Evolutionary conservation across 352 stramenopile genomes (phyloP), one percentile per base, ranked within the genome.

Genomic region (Globisporangium okanoganense): DNA sequence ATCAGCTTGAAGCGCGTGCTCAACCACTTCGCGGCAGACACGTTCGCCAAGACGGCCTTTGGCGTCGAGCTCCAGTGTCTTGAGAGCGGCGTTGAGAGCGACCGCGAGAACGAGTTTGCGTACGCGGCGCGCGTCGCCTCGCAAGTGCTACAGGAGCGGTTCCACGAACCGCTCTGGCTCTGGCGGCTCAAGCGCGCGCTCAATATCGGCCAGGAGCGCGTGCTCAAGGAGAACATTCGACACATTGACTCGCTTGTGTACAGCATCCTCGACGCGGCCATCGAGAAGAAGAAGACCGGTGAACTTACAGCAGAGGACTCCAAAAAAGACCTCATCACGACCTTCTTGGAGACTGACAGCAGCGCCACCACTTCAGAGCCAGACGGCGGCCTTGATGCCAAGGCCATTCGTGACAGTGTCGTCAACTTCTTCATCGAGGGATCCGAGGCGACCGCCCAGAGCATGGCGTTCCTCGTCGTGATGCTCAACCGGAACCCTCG

Each of bases 11-110:
- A 83, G 54, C 64, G 64, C 12, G 65, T 87, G 13, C 66, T 88
- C n/a, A 69, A 72, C 29, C 68, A 77, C 45, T 84, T 89, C 57
- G 86, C 84, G 14, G 76, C 82, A 59, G 81, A 93, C 48, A 73
- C 85, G 44, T 90, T 93, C 62, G 77, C 73, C 8, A 79, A 86
- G 41, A 85, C 88, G 49, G 79, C 73, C 33, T 89, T 93, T 67
- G 78, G 79, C 22, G 70, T 88, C 18, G 72, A 91, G 12, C 36
- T 43, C 36, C 12, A 43, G 12, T 43, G 36, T n/a, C 36, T 43
- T 12, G 36, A 41, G 12, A 41, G 18, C 13, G 36, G 36, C 36
- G 36, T 41, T 10, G 36, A 41, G 36, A 41, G 36, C 36, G 36
- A 41, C 12, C 9, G 13, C 1, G 36, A 43, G 36, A 43, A 43